Base-by-base conservation (phyloP, 2,329 filamentous ascomycete species). In the Pleurostoma richardsiae region DNA sequence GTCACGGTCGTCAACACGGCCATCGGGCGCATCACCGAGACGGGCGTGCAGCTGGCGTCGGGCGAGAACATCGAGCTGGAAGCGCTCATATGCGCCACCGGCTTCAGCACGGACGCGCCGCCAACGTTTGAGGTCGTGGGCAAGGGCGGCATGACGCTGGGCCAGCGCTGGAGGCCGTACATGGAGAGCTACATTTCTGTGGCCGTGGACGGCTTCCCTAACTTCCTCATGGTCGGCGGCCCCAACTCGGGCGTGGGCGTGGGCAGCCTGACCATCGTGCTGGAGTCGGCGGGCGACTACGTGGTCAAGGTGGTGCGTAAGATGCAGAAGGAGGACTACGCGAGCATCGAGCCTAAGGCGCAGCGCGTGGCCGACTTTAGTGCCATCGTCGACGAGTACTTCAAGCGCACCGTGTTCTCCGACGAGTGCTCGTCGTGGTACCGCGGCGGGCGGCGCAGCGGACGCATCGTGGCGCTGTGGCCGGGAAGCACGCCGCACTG, bases 371-470 rank as follows among this genome's bases (percentile, higher is more conserved):
- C 66, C 27, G 73, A 76, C 49, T 79, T 76, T 54, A 63, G 62
- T 39, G 64, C 61, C 29, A 77, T 73, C 55, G 66, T 70, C 31
- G 65, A 70, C 39, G 66, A 68, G 43, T 74, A 77, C 53, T 74
- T 79, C 56, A 64, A 69, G 52, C 56, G 64, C 4, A 76, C 71
- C 0, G 73, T 77, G 3, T 77, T 74, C 56, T 59, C 65, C 4
- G 72, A 71, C 39, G 57, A 62, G 7, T 80, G 77, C 58, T 69
- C 68, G 49, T 75, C 71, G 44, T 80, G 76, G 77, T 81, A 80
- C 57, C 73, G 75, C n/a, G n/a, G n/a, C n/a, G n/a, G n/a, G n/a
- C n/a, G n/a, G n/a, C n/a, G n/a, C n/a, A n/a, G 29, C 6, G 10
- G 10, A 6, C 41, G 41, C 29, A 26, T 42, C 8, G 29, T 30